Evolutionary conservation across 2,329 filamentous ascomycete genomes (phyloP).

Genomic region (Metarhizium humberi): DNA sequence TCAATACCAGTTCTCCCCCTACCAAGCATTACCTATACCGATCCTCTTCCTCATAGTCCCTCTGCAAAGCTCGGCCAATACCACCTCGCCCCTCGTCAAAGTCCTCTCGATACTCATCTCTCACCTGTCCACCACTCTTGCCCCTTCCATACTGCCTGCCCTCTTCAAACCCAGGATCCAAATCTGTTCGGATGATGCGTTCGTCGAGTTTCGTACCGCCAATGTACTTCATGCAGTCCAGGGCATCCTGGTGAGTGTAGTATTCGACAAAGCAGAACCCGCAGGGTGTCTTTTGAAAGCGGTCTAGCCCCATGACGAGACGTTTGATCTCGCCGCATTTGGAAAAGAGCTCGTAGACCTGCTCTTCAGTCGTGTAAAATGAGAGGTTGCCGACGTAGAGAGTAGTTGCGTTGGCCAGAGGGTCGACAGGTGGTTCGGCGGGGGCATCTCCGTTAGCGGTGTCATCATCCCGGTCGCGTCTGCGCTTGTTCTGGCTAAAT

Average conservation of each 20-base stretch:
- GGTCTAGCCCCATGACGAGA: conserved; percentile 93
- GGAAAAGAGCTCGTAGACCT: conserved; percentile 93
- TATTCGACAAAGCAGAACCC: conserved; percentile 99
- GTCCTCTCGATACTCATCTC: conserved; percentile 96
- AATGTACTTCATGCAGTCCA: conserved; percentile 98
- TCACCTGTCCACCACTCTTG: conserved; percentile 92
- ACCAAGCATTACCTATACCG: conserved; percentile 9
- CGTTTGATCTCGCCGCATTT: conserved; percentile 98
- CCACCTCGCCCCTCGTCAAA: conserved; percentile 92
- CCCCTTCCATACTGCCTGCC: conserved; percentile 92
- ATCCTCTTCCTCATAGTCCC: conserved; percentile 28
- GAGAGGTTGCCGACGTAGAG: conserved; percentile 98
- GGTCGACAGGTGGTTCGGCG: conserved; percentile 51
- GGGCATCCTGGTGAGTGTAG: conserved; percentile 92
- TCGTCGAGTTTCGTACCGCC: conserved; percentile 97
- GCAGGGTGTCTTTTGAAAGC: conserved; percentile 95
- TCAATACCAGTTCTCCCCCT: neutral
- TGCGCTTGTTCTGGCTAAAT: conserved; percentile 56
- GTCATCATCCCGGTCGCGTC: conserved; percentile 51
- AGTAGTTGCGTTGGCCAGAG: conserved; percentile 78
- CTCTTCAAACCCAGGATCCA: conserved; percentile 93
- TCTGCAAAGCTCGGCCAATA: conserved; percentile 66
- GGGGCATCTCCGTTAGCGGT: conserved; percentile 26
- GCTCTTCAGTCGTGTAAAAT: conserved; percentile 98
- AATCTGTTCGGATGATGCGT: conserved; percentile 87